These are phyloP conservation scores for Alternaria gansuensis DNA, from an alignment of 2,329 filamentous ascomycete species.

Conservation along the genomic window DNA sequence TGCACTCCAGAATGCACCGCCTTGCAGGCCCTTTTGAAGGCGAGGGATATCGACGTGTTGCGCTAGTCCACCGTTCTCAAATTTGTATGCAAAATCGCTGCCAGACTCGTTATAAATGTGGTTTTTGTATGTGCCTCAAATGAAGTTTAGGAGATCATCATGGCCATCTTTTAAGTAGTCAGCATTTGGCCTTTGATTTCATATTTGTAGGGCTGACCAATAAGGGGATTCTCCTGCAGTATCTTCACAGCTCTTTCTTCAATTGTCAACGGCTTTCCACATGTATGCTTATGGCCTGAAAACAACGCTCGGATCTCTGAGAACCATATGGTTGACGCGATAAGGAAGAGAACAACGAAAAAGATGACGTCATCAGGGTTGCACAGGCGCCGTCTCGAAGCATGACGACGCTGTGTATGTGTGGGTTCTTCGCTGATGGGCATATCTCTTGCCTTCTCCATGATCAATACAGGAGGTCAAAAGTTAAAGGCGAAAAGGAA, in stretches of 20 bases:
- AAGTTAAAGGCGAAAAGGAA: neutral
- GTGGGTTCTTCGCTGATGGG: constrained; percentile 5
- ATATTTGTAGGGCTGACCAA: constrained; percentile 44
- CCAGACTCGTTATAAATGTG: constrained; percentile 70
- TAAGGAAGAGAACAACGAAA: constrained; percentile 13
- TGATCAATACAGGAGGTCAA: constrained; percentile 4
- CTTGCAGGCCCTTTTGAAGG: constrained; percentile 73
- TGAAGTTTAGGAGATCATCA: constrained; percentile 81
- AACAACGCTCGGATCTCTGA: constrained; percentile 8
- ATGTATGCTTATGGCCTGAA: constrained; percentile 7
- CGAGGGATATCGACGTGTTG: constrained; percentile 83
- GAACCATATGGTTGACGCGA: constrained; percentile 19
- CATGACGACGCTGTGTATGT: neutral
- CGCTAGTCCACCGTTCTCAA: constrained; percentile 72
- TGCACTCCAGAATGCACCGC: constrained; percentile 94
- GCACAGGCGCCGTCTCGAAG: constrained; percentile 8
- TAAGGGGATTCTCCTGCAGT: constrained; percentile 52
- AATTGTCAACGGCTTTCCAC: constrained; percentile 25
- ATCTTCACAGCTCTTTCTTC: constrained; percentile 49
- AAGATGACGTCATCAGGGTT: constrained; percentile 6
- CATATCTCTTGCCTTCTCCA: constrained; percentile 22
- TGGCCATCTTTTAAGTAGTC: constrained; percentile 74
- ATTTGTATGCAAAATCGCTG: constrained; percentile 75
- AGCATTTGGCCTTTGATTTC: constrained; percentile 21
- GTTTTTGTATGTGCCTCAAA: constrained; percentile 74